Evolutionary conservation across 257 asterid genomes (phyloP).

Genomic region (Fraxinus americana): DNA sequence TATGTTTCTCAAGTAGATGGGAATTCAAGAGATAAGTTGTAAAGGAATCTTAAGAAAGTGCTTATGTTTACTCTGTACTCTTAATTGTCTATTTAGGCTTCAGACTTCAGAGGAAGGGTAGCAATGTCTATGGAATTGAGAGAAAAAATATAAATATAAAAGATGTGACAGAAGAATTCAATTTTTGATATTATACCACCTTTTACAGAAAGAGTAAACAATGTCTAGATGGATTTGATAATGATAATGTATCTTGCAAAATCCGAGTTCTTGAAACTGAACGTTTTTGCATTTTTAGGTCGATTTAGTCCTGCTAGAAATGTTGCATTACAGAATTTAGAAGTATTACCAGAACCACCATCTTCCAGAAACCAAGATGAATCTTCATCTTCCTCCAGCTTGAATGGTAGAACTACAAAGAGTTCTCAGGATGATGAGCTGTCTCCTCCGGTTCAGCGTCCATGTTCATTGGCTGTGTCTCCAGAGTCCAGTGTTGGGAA

Average conservation of each 20-base stretch:
- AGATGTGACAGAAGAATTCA: neutral
- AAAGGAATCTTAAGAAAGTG: neutral
- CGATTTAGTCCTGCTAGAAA: conserved; percentile 51
- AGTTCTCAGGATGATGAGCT: conserved; percentile 71
- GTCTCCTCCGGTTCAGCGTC: conserved; percentile 64
- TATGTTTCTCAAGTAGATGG: neutral
- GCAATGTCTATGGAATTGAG: neutral
- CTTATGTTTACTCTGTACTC: neutral
- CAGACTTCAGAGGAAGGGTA: neutral
- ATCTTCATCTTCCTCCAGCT: conserved; percentile 84
- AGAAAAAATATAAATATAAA: neutral
- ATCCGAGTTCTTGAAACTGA: neutral
- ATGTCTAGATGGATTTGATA: too few relatives aligned
- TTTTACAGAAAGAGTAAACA: neutral
- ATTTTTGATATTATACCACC: neutral
- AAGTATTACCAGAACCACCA: conserved; percentile 78
- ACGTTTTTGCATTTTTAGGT: conserved; percentile 41
- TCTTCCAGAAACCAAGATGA: conserved; percentile 84
- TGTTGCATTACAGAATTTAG: conserved; percentile 54
- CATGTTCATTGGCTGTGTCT: conserved; percentile 61
- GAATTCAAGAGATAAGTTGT: neutral
- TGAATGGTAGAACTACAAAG: conserved; percentile 66
- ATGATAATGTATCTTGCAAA: neutral
- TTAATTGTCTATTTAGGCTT: too few relatives aligned
- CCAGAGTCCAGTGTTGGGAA: conserved; percentile 66